Conservation (phyloP, 2,329 filamentous ascomycete species). For the Rhinocladiella similis region DNA sequence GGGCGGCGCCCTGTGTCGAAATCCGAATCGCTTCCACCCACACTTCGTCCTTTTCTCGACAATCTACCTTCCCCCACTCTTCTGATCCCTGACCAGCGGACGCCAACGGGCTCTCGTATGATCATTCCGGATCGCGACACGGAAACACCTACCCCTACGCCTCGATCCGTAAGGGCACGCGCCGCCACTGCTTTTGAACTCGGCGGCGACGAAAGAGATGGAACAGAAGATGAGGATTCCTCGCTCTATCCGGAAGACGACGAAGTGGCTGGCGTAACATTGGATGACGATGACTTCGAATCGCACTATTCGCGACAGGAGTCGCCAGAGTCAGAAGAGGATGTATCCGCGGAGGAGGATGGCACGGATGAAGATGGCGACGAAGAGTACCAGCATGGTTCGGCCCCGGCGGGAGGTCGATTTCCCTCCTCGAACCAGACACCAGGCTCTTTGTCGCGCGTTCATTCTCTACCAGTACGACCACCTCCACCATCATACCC, state of each 20-base stretch:
- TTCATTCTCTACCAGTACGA: constrained; percentile 19
- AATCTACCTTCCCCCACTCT: constrained; percentile 27
- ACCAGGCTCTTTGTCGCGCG: constrained; percentile 16
- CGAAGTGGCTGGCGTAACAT: constrained; percentile 22
- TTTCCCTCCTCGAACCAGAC: neutral
- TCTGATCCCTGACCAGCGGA: constrained; percentile 23
- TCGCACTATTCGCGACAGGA: constrained; percentile 46
- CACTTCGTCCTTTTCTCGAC: constrained; percentile 26
- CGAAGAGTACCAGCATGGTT: constrained; percentile 24
- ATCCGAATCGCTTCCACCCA: constrained; percentile 18
- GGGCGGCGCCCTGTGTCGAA: constrained; percentile 11
- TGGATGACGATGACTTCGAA: constrained; percentile 46
- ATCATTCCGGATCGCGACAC: constrained; percentile 16
- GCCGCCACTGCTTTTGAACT: constrained; percentile 19
- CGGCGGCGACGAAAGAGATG: constrained; percentile 12
- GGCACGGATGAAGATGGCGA: constrained; percentile 18
- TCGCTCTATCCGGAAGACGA: constrained; percentile 5
- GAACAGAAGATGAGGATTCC: constrained; percentile 7
- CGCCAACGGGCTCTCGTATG: constrained; percentile 21
- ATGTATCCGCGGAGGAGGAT: constrained; percentile 13
- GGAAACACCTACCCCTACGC: constrained; percentile 15
- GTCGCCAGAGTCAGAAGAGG: constrained; percentile 36
- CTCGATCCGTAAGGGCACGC: constrained; percentile 4
- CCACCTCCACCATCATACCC: constrained; percentile 5
- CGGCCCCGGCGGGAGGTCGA: neutral